Evolutionary conservation across 768 basidiomycete species (phyloP), one percentile per base, ranked within the genome.

Genomic region (Leccinum disarticulatum): DNA sequence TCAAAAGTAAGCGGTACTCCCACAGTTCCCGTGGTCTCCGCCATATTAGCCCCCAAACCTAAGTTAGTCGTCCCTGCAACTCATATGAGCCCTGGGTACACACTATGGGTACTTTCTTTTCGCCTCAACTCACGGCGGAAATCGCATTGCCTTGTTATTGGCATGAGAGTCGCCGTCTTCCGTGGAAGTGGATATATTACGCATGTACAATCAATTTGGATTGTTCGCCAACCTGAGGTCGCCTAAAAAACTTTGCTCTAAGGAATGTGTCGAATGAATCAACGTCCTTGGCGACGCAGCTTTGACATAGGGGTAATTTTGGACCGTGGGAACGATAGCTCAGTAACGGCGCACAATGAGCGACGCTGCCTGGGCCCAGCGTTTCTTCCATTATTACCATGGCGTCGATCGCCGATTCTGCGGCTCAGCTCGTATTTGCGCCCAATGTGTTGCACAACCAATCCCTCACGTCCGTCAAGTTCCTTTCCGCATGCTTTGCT

Each of bases 401-500:
- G 83, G 75, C 81, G 55, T 79, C 83, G 13, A 60, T 82, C 10
- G 72, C 79, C 25, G 81, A 83, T 58, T 71, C 70, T 19, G 77
- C 83, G 30, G 79, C 82, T 4, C 87, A 87, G 71, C 84, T 80
- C 56, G 79, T 90, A 46, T 92, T 84, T 65, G 74, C 78, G 3
- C 84, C 87, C 1, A 90, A 93, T 65, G 81, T 90, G 31, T 72
- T 80, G 54, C 83, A 81, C 69, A 90, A 91, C 70, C 77, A 81
- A 19, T 77, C 81, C 10, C 73, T 90, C 19, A 77, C 77, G 59
- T 87, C 81, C 53, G 81, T 90, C 69, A 93, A 93, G 68, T 94
- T 94, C 75, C 72, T 94, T 41, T 84, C 91, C 9, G 79, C 92
- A 9, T 92, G 89, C 74, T 91, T 94, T 68, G 84, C 92, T 19